Conservation (phyloP, 2,329 filamentous ascomycete species). For the Phaeosphaeriaceae sp. region DNA sequence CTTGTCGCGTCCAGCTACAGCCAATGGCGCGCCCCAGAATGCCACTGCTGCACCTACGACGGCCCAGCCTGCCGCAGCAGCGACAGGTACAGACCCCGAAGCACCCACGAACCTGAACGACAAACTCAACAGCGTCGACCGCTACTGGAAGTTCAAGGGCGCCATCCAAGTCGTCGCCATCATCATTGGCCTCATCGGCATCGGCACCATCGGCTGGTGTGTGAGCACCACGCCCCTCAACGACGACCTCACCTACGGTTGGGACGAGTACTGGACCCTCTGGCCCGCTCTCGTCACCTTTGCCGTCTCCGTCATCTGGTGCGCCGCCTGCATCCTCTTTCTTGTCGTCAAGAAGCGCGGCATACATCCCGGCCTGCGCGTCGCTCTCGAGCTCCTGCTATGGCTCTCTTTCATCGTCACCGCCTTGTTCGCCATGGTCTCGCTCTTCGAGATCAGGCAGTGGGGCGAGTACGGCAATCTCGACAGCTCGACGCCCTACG, state of each 20-base stretch:
- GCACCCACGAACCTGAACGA: slow-evolving; percentile 26
- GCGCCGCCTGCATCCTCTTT: slow-evolving; percentile 31
- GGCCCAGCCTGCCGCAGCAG: slow-evolving; percentile 4
- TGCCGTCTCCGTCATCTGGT: slow-evolving; percentile 39
- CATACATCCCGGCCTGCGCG: slow-evolving; percentile 44
- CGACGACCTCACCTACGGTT: slow-evolving; percentile 14
- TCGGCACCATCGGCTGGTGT: slow-evolving; percentile 39
- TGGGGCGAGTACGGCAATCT: slow-evolving; percentile 33
- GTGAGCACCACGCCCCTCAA: slow-evolving; percentile 9
- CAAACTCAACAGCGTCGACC: slow-evolving; percentile 36
- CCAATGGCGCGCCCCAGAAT: slow-evolving; percentile 1
- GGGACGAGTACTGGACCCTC: slow-evolving; percentile 20
- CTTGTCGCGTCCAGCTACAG: slow-evolving; percentile 7
- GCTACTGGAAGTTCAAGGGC: slow-evolving; percentile 43
- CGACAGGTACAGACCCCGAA: slow-evolving; percentile 5
- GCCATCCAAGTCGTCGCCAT: slow-evolving; percentile 28
- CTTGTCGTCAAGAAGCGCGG: slow-evolving; percentile 35
- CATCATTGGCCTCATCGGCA: slow-evolving; percentile 38
- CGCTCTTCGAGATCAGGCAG: slow-evolving; percentile 15
- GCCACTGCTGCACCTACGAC: not conserved
- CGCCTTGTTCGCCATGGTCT: slow-evolving; percentile 31
- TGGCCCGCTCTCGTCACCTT: slow-evolving; percentile 42
- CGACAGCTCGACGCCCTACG: not conserved
- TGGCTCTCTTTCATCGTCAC: slow-evolving; percentile 45
- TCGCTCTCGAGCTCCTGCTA: slow-evolving; percentile 46